Base-by-base conservation (phyloP, 1,139 yeast genomes). In the Protomyces inundatus region DNA sequence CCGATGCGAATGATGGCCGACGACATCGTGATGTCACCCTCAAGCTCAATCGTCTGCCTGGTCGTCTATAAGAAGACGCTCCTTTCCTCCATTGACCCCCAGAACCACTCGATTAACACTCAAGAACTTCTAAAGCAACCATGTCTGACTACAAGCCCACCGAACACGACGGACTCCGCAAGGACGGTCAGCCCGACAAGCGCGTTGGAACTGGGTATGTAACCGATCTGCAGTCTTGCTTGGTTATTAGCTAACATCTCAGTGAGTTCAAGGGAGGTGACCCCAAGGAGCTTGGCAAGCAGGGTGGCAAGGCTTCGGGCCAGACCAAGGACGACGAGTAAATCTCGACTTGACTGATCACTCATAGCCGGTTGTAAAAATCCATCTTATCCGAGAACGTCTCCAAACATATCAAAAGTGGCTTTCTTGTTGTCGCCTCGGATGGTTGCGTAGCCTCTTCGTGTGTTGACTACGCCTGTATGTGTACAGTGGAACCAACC, bases 61-160 rank as follows among this genome's bases (percentile, higher is more conserved):
- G 3, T 14, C 30, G 23, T 42, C 48, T 42, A 42, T 42, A 42
- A 42, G 48, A 42, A 42, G 48, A 10, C 3, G 4, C 6, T 12
- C 3, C 42, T 9, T 14, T 12, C 16, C 42, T 39, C 4, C 12
- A 4, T 2, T 39, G 12, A 10, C n/a, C 14, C 42, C 2, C 39
- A 36, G 39, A 1, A 36, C 3, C 39, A 9, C 3, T 36, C 39
- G 39, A 36, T 36, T 3, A 7, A 36, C 4, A 39, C 42, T 4
- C 23, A 23, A 39, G 14, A 6, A 39, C n/a, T 9, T 39, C 42
- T 39, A 46, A 36, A 34, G 34, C 48, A 9, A 58, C 37, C 53
- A 58, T 58, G 62, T 58, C 62, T 58, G 62, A 58, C 54, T 52
- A 61, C 62, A 61, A 61, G 58, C 64, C 64, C 34, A 60, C 58